Evolutionary conservation across 2,329 filamentous ascomycete species (phyloP).

Genomic region (Parasarocladium wereldwijsianum): DNA sequence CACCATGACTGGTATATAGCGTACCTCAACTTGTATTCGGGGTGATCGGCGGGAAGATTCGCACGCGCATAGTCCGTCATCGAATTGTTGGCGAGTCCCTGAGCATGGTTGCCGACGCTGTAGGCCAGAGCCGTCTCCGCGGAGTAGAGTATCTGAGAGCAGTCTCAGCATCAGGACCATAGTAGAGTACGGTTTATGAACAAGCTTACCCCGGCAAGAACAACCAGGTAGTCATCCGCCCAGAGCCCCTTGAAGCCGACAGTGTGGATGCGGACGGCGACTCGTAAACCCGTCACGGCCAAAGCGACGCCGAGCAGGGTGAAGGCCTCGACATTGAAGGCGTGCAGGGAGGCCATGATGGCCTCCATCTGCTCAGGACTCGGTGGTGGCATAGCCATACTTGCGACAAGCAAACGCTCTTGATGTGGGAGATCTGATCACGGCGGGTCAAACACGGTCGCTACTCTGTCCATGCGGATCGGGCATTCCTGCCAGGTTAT

Average conservation of each 20-base stretch:
- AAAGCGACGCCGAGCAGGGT: conserved; percentile 30
- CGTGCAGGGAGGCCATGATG: conserved; percentile 3
- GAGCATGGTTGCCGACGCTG: conserved; percentile 29
- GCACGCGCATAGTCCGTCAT: conserved; percentile 37
- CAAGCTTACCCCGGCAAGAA: conserved; percentile 30
- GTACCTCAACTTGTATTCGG: conserved; percentile 27
- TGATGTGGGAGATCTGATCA: too few relatives aligned
- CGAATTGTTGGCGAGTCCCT: conserved; percentile 39
- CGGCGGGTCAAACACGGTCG: too few relatives aligned
- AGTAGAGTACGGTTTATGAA: too few relatives aligned
- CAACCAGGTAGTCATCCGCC: conserved; percentile 44
- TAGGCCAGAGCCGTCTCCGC: conserved; percentile 36
- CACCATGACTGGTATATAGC: conserved; percentile 1
- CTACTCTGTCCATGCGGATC: too few relatives aligned
- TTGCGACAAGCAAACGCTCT: too few relatives aligned
- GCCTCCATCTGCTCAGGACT: conserved; percentile 4
- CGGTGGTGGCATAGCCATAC: conserved; percentile 3
- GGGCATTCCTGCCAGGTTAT: too few relatives aligned
- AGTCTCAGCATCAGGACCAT: too few relatives aligned
- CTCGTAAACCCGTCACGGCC: conserved; percentile 31
- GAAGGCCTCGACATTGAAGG: conserved; percentile 6
- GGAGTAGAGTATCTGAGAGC: conserved; percentile 31
- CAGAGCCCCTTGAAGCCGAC: conserved; percentile 35
- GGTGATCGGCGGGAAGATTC: conserved; percentile 24
- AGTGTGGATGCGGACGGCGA: conserved; percentile 29